Conservation (phyloP, 371 early-diverging fungal genomes). For the Mucor sp. region DNA sequence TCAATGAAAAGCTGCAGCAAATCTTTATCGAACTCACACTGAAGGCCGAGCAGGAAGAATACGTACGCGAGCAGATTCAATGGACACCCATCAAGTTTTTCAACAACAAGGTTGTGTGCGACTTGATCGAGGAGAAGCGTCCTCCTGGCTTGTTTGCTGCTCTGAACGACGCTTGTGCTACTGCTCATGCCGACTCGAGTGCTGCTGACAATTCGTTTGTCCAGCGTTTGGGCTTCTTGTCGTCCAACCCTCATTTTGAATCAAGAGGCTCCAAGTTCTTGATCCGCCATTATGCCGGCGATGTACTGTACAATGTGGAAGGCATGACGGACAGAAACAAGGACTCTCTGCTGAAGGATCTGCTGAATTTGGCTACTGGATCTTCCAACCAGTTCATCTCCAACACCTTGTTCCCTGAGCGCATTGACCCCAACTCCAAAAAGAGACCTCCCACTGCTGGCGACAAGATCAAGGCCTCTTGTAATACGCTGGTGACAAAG, state of each 20-base stretch:
- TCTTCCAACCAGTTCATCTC: conserved; percentile 69
- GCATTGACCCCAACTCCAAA: conserved; percentile 83
- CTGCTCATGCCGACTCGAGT: conserved; percentile 85
- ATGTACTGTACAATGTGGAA: conserved; percentile 89
- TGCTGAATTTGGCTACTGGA: conserved; percentile 78
- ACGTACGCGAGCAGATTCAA: conserved; percentile 95
- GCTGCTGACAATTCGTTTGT: conserved; percentile 91
- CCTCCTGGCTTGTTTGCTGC: conserved; percentile 93
- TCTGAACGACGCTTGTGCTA: conserved; percentile 94
- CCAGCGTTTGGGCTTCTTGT: conserved; percentile 72
- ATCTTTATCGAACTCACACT: conserved; percentile 99
- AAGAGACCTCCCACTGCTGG: conserved; percentile 88
- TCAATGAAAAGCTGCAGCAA: conserved; percentile 99
- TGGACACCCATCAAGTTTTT: conserved; percentile 99
- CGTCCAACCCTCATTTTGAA: conserved; percentile 81
- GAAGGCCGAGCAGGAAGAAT: conserved; percentile 97
- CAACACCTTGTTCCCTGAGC: conserved; percentile 84
- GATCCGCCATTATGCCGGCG: conserved; percentile 97
- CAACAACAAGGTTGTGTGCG: conserved; percentile 98
- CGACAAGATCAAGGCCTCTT: conserved; percentile 79
- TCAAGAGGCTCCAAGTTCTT: conserved; percentile 77
- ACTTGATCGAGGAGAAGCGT: conserved; percentile 94
- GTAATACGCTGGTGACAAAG: conserved; percentile 82
- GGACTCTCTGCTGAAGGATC: conserved; percentile 93
- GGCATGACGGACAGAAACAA: conserved; percentile 99